A percentile compares a stretch with the other conserved stretches of the same genome.
phyloP scores from a whole-genome alignment of 2,329 filamentous ascomycete genomes.

The Pseudopyricularia javanii region DNA sequence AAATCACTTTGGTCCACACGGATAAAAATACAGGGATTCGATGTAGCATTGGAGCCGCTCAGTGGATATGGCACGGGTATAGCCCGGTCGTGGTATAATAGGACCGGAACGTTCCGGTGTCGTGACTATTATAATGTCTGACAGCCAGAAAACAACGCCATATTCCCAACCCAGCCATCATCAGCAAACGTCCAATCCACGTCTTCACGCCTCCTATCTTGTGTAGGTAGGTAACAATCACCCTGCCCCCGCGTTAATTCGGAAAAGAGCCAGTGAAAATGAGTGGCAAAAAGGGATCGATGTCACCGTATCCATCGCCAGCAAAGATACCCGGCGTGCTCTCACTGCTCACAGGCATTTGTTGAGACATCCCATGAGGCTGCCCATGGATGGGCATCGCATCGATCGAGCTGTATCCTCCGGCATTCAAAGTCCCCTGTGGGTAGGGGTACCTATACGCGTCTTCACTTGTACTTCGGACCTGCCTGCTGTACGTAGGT shows the following conservation, averaged over 20 bases:
- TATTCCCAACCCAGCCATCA: no score
- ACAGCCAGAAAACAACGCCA: no score
- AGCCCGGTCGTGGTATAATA: neutral
- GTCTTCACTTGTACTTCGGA: neutral
- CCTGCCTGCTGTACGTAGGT: neutral
- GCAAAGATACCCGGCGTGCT: neutral
- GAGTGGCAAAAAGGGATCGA: neutral
- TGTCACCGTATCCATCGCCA: neutral
- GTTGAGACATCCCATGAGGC: neutral
- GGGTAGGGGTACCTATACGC: neutral
- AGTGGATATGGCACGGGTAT: neutral
- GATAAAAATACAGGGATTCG: neutral
- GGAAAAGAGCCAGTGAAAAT: neutral
- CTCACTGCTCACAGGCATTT: neutral
- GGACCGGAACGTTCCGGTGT: no score
- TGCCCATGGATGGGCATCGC: neutral
- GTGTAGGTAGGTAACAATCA: no score
- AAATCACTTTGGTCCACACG: neutral
- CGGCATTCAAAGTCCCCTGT: neutral
- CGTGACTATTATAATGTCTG: no score
- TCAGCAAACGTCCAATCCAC: no score
- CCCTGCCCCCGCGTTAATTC: neutral
- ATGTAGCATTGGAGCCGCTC: no score
- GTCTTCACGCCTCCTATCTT: no score
- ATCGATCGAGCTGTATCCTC: neutral